Base-by-base conservation (phyloP, 495 filamentous ascomycete species). In the Neurospora discreta region DNA sequence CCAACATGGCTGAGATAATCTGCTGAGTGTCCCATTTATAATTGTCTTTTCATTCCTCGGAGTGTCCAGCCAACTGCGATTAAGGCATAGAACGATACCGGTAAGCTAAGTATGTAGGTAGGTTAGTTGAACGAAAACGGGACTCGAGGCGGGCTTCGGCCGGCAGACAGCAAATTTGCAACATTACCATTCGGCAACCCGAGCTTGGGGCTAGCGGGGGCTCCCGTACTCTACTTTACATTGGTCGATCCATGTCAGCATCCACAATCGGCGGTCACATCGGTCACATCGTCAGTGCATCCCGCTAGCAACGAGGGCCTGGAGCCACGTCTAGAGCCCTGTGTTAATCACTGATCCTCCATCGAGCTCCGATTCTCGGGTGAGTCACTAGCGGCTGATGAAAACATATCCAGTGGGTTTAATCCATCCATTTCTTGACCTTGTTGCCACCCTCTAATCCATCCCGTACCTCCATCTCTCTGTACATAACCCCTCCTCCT, bases 261-360 rank as follows among this genome's bases (percentile, higher is more conserved):
- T 36, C 72, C 38, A 44, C 26, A 73, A 73, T 38, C 72, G 69
- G 72, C 69, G 72, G 72, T 71, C 69, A 71, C 52, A 38, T 38
- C 46, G 52, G 52, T 65, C 52, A 65, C 52, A 65, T 65, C 52
- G 52, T 33, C 52, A 65, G 52, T 65, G 52, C 52, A 33, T 65
- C 52, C 46, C 52, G 23, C 26, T 65, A 65, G 26, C 13, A 65
- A 65, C 52, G 52, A 65, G 23, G 52, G 13, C 52, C 52, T 65
- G 52, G 52, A 65, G 52, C 52, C 23, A 30, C 30, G 52, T 65
- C 52, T 15, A 65, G 52, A 36, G 52, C 52, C 52, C 52, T 65
- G 52, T 65, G 52, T 65, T 18, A 65, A 65, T 65, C 52, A 65
- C 52, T 65, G 52, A 65, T 33, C 52, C 52, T 33, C 52, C 15